Base-by-base conservation (phyloP, 345 rosid species). In the Noccaea bulbosa region DNA sequence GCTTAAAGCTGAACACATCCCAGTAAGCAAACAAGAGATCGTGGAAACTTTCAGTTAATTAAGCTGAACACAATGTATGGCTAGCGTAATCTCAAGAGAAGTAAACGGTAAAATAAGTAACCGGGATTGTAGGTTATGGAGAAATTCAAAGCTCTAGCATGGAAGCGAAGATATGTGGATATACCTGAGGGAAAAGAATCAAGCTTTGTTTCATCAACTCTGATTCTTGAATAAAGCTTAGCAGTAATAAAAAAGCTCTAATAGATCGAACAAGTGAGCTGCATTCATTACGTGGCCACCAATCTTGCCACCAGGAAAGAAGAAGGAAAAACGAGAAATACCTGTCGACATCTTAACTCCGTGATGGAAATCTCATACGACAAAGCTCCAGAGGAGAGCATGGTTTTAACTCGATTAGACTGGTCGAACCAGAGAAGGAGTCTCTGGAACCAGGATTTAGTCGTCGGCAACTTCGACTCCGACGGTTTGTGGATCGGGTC, bases 1-100 rank as follows among this genome's bases (percentile, higher is more conserved):
- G 41, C 34, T 67, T 38, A 58, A 46, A 69, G 77, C 90, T 86
- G 62, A 47, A 34, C 70, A 48, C 24, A 72, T 33, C 20, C n/a
- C 30, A 65, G 48, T 41, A 33, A 6, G 22, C 22, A 12, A 54
- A n/a, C 22, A 57, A 77, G 40, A 71, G 14, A 70, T 30, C 2
- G 16, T 38, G 33, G 40, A 38, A 4, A 53, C 54, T 11, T 56
- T 53, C 66, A 77, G 55, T 65, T 65, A 35, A 16, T 49, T 41
- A 15, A 35, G 33, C 1, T 6, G 10, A 8, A 62, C 39, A 61
- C 7, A 27, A 24, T 3, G 30, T 24, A 24, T 24, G 40, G 35
- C 10, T 54, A 27, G 12, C 11, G 22, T 44, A 46, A n/a, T 44
- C 20, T 32, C 22, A 63, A 57, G 32, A 52, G n/a, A 53, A 17